A percentile compares a stretch with the other conserved stretches of the same genome.
Evolutionary conservation across 495 filamentous ascomycete genomes (phyloP).

Genomic region (Aspergillus sparsus): DNA sequence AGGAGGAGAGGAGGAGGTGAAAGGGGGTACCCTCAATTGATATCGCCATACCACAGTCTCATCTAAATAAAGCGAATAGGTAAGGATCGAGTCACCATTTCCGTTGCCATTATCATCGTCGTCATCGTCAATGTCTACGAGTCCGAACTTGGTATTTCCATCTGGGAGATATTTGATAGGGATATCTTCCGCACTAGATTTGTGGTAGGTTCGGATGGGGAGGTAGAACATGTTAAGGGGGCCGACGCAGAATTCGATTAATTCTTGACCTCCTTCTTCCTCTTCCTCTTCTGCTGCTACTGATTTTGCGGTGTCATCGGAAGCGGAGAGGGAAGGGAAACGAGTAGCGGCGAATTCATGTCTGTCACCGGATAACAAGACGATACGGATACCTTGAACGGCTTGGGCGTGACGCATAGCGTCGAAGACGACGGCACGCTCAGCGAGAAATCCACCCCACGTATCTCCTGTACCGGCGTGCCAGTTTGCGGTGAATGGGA

Average conservation of each 20-base stretch:
- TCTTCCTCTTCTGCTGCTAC: conserved; percentile 24
- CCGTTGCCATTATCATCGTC: conserved; percentile 19
- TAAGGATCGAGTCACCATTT: conserved; percentile 52
- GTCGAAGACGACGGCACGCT: conserved; percentile 77
- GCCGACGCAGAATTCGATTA: conserved; percentile 86
- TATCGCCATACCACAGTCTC: conserved; percentile 76
- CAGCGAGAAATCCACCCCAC: conserved; percentile 85
- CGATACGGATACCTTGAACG: conserved; percentile 69
- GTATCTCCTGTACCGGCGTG: conserved; percentile 78
- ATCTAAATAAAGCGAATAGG: conserved; percentile 82
- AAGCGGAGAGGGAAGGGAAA: conserved; percentile 66
- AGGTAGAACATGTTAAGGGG: conserved; percentile 92
- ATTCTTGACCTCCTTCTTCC: conserved; percentile 44
- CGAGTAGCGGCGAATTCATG: conserved; percentile 94
- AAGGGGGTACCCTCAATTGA: conserved; percentile 38
- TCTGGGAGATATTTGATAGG: conserved; percentile 81
- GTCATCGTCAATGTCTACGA: conserved; percentile 73
- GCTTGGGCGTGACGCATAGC: conserved; percentile 83
- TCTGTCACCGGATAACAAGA: conserved; percentile 84
- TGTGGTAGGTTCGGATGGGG: conserved; percentile 77
- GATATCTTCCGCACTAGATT: conserved; percentile 76
- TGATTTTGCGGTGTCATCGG: conserved; percentile 25
- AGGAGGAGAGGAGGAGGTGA: conserved; percentile 3
- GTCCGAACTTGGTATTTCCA: conserved; percentile 89
- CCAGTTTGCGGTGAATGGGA: conserved; percentile 99